Evolutionary conservation across 495 filamentous ascomycete genomes (phyloP).

Genomic region (Hypoxylon lenormandii): DNA sequence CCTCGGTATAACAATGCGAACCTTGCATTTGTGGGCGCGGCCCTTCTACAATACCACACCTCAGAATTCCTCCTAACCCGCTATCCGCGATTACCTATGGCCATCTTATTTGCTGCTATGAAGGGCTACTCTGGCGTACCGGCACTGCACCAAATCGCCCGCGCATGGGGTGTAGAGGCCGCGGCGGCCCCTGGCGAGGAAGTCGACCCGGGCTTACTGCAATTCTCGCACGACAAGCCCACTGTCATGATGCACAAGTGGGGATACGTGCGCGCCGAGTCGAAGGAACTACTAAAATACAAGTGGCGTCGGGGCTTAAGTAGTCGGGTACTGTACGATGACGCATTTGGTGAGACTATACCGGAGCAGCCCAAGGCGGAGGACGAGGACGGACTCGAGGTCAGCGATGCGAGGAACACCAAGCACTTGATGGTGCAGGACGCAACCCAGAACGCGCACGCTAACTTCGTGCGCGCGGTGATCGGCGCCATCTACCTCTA

Average conservation of each 20-base stretch:
- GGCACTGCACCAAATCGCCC: conserved; percentile 74
- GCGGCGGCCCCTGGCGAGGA: conserved; percentile 86
- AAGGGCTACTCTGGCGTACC: conserved; percentile 80
- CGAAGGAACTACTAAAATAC: conserved; percentile 54
- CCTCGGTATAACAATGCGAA: conserved; percentile 82
- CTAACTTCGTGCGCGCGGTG: conserved; percentile 80
- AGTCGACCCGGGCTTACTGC: conserved; percentile 92
- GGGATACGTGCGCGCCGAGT: conserved; percentile 57
- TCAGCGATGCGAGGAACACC: conserved; percentile 42
- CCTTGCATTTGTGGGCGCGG: conserved; percentile 80
- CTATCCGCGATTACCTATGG: conserved; percentile 89
- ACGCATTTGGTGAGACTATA: conserved; percentile 78
- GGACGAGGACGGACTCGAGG: conserved; percentile 28
- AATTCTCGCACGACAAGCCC: conserved; percentile 73
- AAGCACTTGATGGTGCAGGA: conserved; percentile 39
- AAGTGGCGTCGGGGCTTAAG: conserved; percentile 78
- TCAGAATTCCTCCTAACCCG: conserved; percentile 85
- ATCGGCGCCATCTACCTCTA: conserved; percentile 88
- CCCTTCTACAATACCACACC: conserved; percentile 86
- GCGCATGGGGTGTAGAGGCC: conserved; percentile 89
- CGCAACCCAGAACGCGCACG: conserved; percentile 54
- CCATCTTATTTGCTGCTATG: conserved; percentile 83
- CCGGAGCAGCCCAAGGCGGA: conserved; percentile 6
- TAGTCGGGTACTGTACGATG: conserved; percentile 78
- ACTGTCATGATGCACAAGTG: conserved; percentile 63